These are phyloP conservation scores for Pezicula radicicola DNA, from an alignment of 2,329 filamentous ascomycete genomes.

Conservation along the genomic window DNA sequence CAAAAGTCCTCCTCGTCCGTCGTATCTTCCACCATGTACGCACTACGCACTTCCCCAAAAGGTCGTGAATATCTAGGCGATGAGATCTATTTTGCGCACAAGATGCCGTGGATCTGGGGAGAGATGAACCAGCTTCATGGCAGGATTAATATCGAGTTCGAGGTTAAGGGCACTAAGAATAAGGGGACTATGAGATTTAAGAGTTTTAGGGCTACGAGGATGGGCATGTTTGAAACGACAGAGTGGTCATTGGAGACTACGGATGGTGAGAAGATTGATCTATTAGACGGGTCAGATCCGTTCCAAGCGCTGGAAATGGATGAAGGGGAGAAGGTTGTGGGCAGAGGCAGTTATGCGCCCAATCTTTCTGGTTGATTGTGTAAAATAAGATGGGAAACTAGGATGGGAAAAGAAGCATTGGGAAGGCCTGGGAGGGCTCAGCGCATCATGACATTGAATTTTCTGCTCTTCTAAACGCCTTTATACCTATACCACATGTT, in stretches of 20 bases:
- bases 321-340: slow-evolving; percentile 38
- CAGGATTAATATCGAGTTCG: slow-evolving; percentile 80
- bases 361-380: slow-evolving; percentile 20
- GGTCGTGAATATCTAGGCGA: slow-evolving; percentile 82
- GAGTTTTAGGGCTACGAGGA: slow-evolving; percentile 65
- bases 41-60: slow-evolving; percentile 73
- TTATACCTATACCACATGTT: slow-evolving; percentile 19
- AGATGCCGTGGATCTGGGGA: slow-evolving; percentile 80
- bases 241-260: slow-evolving; percentile 81
- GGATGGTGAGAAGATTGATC: slow-evolving; percentile 60
- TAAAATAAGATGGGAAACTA: slow-evolving; percentile 5
- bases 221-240: slow-evolving; percentile 73
- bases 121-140: slow-evolving; percentile 94
- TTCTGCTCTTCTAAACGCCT: slow-evolving; percentile 20
- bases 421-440: neutral
- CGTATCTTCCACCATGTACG: slow-evolving; percentile 87
- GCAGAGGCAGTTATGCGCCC: slow-evolving; percentile 29
- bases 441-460: slow-evolving; percentile 7
- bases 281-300: slow-evolving; percentile 71
- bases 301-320: slow-evolving; percentile 52
- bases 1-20: slow-evolving; percentile 88
- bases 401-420: slow-evolving; percentile 8
- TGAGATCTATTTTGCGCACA: slow-evolving; percentile 75
- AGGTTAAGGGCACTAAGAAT: slow-evolving; percentile 75
- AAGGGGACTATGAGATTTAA: slow-evolving; percentile 76